Percentiles rank a stretch among this genome's conserved stretches.
These are phyloP conservation scores for Acidiella bohemica DNA, from an alignment of 495 filamentous ascomycete genomes.

Conservation along the genomic window DNA sequence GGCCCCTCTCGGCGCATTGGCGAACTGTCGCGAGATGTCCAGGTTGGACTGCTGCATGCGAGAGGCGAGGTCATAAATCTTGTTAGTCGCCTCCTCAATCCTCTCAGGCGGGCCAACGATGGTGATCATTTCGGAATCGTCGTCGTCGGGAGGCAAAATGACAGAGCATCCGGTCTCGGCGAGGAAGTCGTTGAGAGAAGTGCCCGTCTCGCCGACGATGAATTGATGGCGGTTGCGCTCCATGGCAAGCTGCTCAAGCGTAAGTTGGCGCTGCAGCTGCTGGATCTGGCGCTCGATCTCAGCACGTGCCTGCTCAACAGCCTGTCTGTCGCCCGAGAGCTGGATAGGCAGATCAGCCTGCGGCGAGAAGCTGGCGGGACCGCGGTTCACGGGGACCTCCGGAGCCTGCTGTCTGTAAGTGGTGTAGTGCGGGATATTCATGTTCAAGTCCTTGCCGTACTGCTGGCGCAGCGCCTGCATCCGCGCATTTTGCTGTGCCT, in stretches of 20 bases:
- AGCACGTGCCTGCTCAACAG: slow-evolving; percentile 63
- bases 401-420: slow-evolving; percentile 59
- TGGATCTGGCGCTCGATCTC: slow-evolving; percentile 65
- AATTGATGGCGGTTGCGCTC: slow-evolving; percentile 76
- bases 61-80: slow-evolving; percentile 66
- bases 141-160: slow-evolving; percentile 57
- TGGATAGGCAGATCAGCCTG: slow-evolving; percentile 57
- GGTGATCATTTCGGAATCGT: slow-evolving; percentile 66
- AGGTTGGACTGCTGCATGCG: slow-evolving; percentile 66
- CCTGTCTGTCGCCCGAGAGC: slow-evolving; percentile 72
- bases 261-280: slow-evolving; percentile 55
- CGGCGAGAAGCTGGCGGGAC: slow-evolving; percentile 52
- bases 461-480: slow-evolving; percentile 48
- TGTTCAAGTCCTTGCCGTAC: slow-evolving; percentile 51
- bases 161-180: slow-evolving; percentile 81
- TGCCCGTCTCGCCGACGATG: slow-evolving; percentile 68
- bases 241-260: slow-evolving; percentile 58
- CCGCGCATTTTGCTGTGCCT: slow-evolving; percentile 58
- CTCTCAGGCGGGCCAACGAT: slow-evolving; percentile 66
- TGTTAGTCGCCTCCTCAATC: slow-evolving; percentile 59
- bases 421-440: slow-evolving; percentile 69
- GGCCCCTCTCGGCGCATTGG: slow-evolving; percentile 54
- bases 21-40: slow-evolving; percentile 64
- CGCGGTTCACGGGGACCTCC: slow-evolving; percentile 45
- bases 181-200: slow-evolving; percentile 71